These are phyloP conservation scores for Fusarium graminum DNA, from an alignment of 2,329 filamentous ascomycete species.

Conservation along the genomic window DNA sequence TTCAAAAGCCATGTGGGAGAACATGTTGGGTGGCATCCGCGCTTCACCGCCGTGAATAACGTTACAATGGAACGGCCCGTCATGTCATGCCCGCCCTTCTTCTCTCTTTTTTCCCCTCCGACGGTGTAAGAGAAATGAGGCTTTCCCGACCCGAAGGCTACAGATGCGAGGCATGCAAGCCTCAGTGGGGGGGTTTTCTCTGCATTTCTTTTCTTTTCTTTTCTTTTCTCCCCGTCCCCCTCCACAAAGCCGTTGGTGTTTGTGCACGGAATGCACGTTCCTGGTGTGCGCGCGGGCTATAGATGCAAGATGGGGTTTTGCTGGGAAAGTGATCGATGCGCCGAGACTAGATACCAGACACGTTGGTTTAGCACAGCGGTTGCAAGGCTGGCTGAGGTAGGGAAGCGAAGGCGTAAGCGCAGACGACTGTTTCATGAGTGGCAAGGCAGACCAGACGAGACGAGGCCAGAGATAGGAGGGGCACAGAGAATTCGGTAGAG, in stretches of 20 bases:
- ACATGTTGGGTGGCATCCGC: constrained; percentile 26
- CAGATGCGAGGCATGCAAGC: constrained; percentile 37
- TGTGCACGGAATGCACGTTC: constrained; percentile 36
- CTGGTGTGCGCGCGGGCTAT: constrained; percentile 19
- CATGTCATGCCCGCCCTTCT: constrained; percentile 5
- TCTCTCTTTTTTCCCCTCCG: constrained; percentile 2
- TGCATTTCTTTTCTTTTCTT: constrained; percentile 3
- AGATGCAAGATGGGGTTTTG: constrained; percentile 44
- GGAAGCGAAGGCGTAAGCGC: constrained; percentile 13
- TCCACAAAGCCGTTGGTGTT: constrained; percentile 39
- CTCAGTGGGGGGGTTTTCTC: constrained; percentile 16
- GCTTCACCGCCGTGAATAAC: constrained; percentile 33
- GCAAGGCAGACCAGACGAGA: constrained; percentile 30
- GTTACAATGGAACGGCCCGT: constrained; percentile 23
- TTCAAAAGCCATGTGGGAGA: constrained; percentile 19
- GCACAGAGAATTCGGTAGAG: constrained; percentile 4
- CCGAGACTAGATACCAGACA: constrained; percentile 22
- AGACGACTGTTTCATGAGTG: constrained; percentile 42
- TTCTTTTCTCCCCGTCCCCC: constrained; percentile 6
- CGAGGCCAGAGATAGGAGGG: constrained; percentile 21
- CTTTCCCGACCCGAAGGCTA: constrained; percentile 20
- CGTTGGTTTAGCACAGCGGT: constrained; percentile 24
- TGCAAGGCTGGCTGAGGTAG: constrained; percentile 33
- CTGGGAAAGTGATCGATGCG: constrained; percentile 34
- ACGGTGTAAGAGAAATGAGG: constrained; percentile 2